Conservation (phyloP, 139 green algal genomes). For the Chlamydomonas eustigma region DNA sequence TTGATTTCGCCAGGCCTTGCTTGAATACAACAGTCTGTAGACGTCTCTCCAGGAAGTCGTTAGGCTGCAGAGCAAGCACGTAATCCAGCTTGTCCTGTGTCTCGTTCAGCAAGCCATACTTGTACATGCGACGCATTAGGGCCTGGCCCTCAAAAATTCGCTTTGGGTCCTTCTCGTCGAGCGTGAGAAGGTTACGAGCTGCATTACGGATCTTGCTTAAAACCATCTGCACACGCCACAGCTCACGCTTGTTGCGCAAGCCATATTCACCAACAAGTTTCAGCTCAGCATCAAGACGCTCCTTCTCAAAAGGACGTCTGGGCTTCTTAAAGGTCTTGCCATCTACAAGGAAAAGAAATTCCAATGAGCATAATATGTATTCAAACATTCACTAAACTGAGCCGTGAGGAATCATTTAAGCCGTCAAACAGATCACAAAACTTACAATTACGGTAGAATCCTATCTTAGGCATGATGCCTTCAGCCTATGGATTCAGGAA, state of each 20-base stretch:
- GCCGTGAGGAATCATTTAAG: neutral
- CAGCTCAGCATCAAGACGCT: slow-evolving; percentile 96
- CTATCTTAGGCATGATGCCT: slow-evolving; percentile 75
- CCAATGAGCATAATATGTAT: too few relatives aligned
- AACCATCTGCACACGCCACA: slow-evolving; percentile 95
- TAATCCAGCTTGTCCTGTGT: slow-evolving; percentile 98
- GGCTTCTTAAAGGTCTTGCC: slow-evolving; percentile 99
- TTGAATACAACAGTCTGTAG: slow-evolving; percentile 99
- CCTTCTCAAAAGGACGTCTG: slow-evolving; percentile 98
- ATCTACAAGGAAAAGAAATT: slow-evolving; percentile 62
- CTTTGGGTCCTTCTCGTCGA: slow-evolving; percentile 93
- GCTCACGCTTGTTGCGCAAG: slow-evolving; percentile 98
- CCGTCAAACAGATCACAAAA: neutral
- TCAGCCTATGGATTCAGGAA: neutral
- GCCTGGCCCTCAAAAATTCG: slow-evolving; percentile 97
- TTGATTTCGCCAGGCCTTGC: slow-evolving; percentile 97
- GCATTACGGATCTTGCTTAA: slow-evolving; percentile 89
- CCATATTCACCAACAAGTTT: slow-evolving; percentile 99
- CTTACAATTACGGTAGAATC: slow-evolving; percentile 85
- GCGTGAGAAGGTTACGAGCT: slow-evolving; percentile 91
- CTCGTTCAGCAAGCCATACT: slow-evolving; percentile 95
- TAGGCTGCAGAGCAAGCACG: slow-evolving; percentile 91
- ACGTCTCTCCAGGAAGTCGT: slow-evolving; percentile 84
- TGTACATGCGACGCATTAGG: slow-evolving; percentile 92
- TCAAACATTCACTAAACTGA: neutral